Evolutionary conservation across 2,329 filamentous ascomycete genomes (phyloP).

Genomic region (Mycogone perniciosa): DNA sequence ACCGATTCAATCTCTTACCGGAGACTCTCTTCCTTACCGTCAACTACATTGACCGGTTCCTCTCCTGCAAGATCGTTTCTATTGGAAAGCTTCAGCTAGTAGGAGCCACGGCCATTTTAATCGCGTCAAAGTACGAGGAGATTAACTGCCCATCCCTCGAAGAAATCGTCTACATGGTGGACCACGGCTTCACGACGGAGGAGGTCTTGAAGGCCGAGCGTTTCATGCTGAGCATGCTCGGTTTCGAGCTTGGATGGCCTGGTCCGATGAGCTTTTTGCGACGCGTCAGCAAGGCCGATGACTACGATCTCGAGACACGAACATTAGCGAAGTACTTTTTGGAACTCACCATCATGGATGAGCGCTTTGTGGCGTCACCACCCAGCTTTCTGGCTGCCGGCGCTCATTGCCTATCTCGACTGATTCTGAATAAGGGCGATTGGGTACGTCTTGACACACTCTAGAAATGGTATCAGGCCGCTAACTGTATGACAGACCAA

Average conservation of each 20-base stretch:
- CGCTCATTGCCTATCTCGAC: slow-evolving; percentile 82
- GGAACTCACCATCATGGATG: slow-evolving; percentile 95
- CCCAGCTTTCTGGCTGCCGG: slow-evolving; percentile 88
- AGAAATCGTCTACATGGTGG: slow-evolving; percentile 98
- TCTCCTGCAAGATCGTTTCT: slow-evolving; percentile 90
- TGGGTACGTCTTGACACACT: slow-evolving; percentile 62
- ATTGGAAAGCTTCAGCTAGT: slow-evolving; percentile 93
- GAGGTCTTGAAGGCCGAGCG: slow-evolving; percentile 96
- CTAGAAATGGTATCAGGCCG: slow-evolving; percentile 13
- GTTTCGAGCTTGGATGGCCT: slow-evolving; percentile 96
- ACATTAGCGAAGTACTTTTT: slow-evolving; percentile 97
- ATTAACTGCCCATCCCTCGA: slow-evolving; percentile 94
- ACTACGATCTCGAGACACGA: slow-evolving; percentile 91
- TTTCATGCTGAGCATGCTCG: slow-evolving; percentile 95
- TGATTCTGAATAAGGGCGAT: slow-evolving; percentile 83
- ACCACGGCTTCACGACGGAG: slow-evolving; percentile 78
- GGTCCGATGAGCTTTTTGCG: slow-evolving; percentile 97
- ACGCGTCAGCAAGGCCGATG: slow-evolving; percentile 95
- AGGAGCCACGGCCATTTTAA: slow-evolving; percentile 89
- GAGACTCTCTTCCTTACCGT: slow-evolving; percentile 93
- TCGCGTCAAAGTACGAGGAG: slow-evolving; percentile 97
- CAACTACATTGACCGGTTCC: slow-evolving; percentile 96
- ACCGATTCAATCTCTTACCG: slow-evolving; percentile 81
- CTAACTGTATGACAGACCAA: slow-evolving; percentile 49
- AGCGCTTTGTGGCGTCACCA: slow-evolving; percentile 86